These are phyloP conservation scores for Melanogaster broomeanus DNA, from an alignment of 768 basidiomycete genomes.

Conservation along the genomic window DNA sequence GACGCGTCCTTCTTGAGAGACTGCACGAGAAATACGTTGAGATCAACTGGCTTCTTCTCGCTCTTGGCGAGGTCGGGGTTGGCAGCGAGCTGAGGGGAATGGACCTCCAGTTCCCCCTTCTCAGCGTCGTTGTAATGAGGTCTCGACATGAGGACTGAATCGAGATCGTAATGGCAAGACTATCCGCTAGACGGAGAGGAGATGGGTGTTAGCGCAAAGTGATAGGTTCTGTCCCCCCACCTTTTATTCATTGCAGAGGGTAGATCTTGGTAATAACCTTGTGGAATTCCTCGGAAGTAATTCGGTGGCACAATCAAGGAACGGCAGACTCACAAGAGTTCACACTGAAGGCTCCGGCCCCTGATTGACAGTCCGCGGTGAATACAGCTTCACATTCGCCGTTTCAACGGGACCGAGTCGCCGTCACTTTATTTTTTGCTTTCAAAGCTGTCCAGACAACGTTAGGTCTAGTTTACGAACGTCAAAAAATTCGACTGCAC, in stretches of 20 bases:
- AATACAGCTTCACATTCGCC: conserved; percentile 4
- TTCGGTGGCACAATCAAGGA: conserved; percentile 8
- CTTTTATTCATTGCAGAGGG: conserved; percentile 26
- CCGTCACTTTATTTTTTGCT: conserved; percentile 3
- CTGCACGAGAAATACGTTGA: conserved; percentile 32
- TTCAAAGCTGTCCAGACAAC: neutral
- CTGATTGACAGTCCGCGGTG: conserved; percentile 14
- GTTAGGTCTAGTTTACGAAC: neutral
- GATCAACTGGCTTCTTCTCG: conserved; percentile 40
- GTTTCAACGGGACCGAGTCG: conserved; percentile 9
- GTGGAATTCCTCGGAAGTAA: conserved; percentile 21
- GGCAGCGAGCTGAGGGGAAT: conserved; percentile 33
- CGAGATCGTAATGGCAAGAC: conserved; percentile 12
- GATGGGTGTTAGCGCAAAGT: conserved; percentile 1
- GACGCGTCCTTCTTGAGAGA: conserved; percentile 45
- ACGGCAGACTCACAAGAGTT: conserved; percentile 10
- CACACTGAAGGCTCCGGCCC: conserved; percentile 11
- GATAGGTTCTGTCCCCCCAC: neutral
- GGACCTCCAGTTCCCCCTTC: conserved; percentile 54
- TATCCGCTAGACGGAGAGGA: conserved; percentile 8
- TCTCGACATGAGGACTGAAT: conserved; percentile 40
- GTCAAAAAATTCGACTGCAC: neutral
- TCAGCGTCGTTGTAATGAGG: conserved; percentile 54
- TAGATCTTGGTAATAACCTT: too few relatives aligned
- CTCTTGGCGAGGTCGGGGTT: conserved; percentile 33